Evolutionary conservation across 345 rosid genomes (phyloP).

Genomic region (Isatis tinctoria): DNA sequence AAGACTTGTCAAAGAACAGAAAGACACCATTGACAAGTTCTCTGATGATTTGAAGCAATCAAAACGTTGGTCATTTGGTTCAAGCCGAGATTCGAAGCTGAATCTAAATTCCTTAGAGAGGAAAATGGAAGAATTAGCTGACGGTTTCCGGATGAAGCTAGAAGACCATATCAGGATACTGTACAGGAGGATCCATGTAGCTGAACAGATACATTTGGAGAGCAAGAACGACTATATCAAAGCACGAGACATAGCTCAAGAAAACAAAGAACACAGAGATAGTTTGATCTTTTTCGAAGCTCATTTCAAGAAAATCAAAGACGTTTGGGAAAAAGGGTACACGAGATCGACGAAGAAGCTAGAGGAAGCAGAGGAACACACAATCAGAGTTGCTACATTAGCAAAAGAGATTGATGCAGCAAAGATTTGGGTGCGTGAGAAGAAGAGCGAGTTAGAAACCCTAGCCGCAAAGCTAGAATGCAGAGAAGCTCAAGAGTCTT

Average conservation of each 20-base stretch:
- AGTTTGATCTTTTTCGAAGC: conserved; percentile 8
- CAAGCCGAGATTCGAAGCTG: conserved; percentile 30
- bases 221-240: conserved; percentile 45
- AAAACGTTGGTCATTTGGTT: conserved; percentile 39
- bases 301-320: conserved; percentile 35
- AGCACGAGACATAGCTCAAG: conserved; percentile 31
- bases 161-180: conserved; percentile 66
- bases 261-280: conserved; percentile 24
- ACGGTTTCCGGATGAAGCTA: conserved; percentile 48
- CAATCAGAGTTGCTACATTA: conserved; percentile 34
- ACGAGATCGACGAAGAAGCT: conserved; percentile 34
- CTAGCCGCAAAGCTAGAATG: conserved; percentile 34
- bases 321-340: conserved; percentile 30
- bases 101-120: conserved; percentile 38
- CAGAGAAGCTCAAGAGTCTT: conserved; percentile 37
- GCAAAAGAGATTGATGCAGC: conserved; percentile 44
- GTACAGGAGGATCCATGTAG: conserved; percentile 56
- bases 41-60: conserved; percentile 36
- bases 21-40: conserved; percentile 33
- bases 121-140: conserved; percentile 67
- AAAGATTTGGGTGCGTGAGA: conserved; percentile 36
- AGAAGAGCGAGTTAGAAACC: conserved; percentile 29
- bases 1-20: conserved; percentile 40
- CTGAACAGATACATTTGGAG: conserved; percentile 66
- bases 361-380: conserved; percentile 32